Evolutionary conservation across 768 basidiomycete genomes (phyloP).

Genomic region (Tricholoma hemisulphureum): DNA sequence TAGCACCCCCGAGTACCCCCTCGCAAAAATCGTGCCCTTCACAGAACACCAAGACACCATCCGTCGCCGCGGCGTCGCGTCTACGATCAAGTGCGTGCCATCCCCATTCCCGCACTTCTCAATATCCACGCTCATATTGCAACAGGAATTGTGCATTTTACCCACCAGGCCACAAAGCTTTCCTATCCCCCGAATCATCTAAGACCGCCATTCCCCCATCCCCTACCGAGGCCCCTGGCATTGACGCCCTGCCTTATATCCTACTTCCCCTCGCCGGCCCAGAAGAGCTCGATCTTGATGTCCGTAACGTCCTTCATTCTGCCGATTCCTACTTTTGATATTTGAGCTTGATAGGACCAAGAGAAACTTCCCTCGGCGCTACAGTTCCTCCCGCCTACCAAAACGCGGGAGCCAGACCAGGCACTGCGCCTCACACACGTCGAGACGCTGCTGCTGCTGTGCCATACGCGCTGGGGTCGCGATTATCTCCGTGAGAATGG

Average conservation of each 20-base stretch:
- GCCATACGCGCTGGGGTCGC: slow-evolving; percentile 86
- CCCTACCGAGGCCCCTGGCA: slow-evolving; percentile 60
- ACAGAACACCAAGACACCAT: slow-evolving; percentile 89
- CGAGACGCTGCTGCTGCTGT: slow-evolving; percentile 87
- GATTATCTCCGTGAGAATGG: slow-evolving; percentile 77
- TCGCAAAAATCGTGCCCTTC: slow-evolving; percentile 79
- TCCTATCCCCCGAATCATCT: slow-evolving; percentile 65
- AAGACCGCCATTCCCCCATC: slow-evolving; percentile 58
- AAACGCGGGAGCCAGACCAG: slow-evolving; percentile 77
- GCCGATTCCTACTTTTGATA: neutral
- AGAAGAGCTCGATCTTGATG: slow-evolving; percentile 93
- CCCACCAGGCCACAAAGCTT: slow-evolving; percentile 61
- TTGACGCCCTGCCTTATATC: slow-evolving; percentile 82
- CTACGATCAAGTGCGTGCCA: slow-evolving; percentile 74
- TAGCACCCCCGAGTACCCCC: slow-evolving; percentile 66
- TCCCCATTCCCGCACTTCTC: slow-evolving; percentile 1
- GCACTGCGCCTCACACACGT: slow-evolving; percentile 77
- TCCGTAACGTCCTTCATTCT: slow-evolving; percentile 27
- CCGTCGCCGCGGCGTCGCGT: slow-evolving; percentile 82
- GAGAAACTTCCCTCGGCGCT: slow-evolving; percentile 81
- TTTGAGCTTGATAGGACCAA: slow-evolving; percentile 57
- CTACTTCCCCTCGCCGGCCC: slow-evolving; percentile 91
- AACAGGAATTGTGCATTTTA: slow-evolving; percentile 79
- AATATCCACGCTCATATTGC: neutral
- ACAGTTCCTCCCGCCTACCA: slow-evolving; percentile 85